These are phyloP conservation scores for Podospora pseudoanserina DNA, from an alignment of 495 filamentous ascomycete species.

Conservation along the genomic window DNA sequence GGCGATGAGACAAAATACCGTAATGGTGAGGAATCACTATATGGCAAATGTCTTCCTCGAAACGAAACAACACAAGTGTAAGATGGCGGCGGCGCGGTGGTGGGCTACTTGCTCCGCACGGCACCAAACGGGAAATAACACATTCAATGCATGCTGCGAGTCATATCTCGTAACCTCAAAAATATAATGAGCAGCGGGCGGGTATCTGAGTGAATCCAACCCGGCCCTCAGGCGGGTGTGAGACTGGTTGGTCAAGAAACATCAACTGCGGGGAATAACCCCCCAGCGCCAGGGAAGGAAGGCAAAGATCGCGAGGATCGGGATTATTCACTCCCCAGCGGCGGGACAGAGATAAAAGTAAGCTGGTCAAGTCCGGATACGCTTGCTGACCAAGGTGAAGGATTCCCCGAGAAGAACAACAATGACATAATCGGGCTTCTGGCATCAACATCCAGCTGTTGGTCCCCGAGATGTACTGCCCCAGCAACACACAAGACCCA, in stretches of 20 bases:
- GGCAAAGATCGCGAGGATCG: background rate
- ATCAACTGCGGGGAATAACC: background rate
- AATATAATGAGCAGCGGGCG: too few relatives aligned
- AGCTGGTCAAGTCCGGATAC: background rate
- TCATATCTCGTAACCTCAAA: background rate
- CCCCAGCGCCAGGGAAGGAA: background rate
- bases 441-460: background rate
- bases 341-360: too few relatives aligned
- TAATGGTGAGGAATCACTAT: background rate
- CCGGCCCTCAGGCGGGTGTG: background rate
- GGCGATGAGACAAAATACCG: background rate
- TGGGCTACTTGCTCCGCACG: background rate
- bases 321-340: background rate
- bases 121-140: background rate
- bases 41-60: background rate
- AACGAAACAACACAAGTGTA: background rate
- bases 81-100: background rate
- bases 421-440: background rate
- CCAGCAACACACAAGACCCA: background rate
- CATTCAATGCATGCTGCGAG: background rate
- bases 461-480: background rate
- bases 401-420: background rate
- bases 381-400: background rate
- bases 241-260: background rate
- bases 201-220: background rate